Conservation (phyloP, 768 basidiomycete genomes). For the Grammothele lineata region DNA sequence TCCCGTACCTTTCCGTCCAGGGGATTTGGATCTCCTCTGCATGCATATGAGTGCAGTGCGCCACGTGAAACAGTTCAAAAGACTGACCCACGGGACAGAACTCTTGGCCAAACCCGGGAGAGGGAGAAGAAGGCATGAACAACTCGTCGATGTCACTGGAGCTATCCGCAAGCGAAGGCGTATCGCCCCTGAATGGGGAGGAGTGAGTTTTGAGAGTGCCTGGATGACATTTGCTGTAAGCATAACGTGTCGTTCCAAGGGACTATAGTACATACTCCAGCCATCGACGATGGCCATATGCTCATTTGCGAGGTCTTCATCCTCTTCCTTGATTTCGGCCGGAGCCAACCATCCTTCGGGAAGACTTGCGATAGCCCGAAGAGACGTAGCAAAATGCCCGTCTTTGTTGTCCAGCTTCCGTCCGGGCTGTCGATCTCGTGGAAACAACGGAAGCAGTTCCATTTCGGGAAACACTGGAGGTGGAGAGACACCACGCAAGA, state of each 20-base stretch:
- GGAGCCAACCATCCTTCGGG: conserved; percentile 20
- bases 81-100: no score
- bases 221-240: not conserved
- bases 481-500: conserved; percentile 30
- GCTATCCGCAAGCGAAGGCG: conserved; percentile 35
- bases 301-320: conserved; percentile 42
- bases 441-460: conserved; percentile 44
- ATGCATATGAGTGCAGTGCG: no score
- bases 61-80: no score
- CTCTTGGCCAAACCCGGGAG: no score
- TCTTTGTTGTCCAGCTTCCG: not conserved
- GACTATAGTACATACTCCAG: conserved; percentile 45
- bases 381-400: not conserved
- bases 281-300: conserved; percentile 61
- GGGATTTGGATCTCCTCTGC: no score
- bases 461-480: conserved; percentile 21
- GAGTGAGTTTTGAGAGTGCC: conserved; percentile 17
- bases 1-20: conserved; percentile 41
- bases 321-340: conserved; percentile 30
- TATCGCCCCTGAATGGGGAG: conserved; percentile 17
- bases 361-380: conserved; percentile 23
- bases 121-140: conserved; percentile 36
- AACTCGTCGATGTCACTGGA: conserved; percentile 51
- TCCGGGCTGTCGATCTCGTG: conserved; percentile 29
- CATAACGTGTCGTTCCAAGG: not conserved